Evolutionary conservation across 306 rosid genomes (phyloP).

Genomic region (Rosa persica): DNA sequence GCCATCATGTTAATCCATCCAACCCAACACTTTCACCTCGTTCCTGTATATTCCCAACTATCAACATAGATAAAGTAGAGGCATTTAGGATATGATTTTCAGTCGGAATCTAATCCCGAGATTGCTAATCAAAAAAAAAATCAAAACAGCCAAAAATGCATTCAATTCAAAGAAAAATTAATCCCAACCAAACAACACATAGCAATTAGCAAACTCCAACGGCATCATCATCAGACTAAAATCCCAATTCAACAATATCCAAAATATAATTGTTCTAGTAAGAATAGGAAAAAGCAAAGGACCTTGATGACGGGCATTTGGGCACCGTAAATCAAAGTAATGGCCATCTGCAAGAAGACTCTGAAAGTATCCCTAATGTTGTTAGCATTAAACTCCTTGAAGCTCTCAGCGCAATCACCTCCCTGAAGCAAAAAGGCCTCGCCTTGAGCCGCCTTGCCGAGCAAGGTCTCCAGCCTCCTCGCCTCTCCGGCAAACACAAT

Average conservation of each 20-base stretch:
- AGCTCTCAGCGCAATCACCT: conserved; percentile 74
- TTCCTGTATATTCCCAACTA: not conserved
- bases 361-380: conserved; percentile 40
- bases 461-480: conserved; percentile 35
- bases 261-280: not conserved
- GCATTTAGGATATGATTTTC: no score
- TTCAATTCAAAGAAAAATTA: not conserved
- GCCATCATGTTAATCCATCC: no score
- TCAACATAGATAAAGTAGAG: no score
- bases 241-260: no score
- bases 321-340: conserved; percentile 36
- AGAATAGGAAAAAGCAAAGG: not conserved
- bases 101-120: not conserved
- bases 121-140: no score
- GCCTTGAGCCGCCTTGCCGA: conserved; percentile 43
- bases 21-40: no score
- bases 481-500: conserved; percentile 49
- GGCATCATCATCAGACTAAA: no score
- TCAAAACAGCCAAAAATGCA: not conserved
- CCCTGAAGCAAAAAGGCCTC: conserved; percentile 48
- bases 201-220: not conserved
- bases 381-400: conserved; percentile 69
- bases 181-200: not conserved
- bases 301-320: conserved; percentile 46
- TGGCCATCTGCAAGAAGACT: conserved; percentile 42